phyloP scores from a whole-genome alignment of 2,329 filamentous ascomycete genomes.

The Fusarium floridanum region DNA sequence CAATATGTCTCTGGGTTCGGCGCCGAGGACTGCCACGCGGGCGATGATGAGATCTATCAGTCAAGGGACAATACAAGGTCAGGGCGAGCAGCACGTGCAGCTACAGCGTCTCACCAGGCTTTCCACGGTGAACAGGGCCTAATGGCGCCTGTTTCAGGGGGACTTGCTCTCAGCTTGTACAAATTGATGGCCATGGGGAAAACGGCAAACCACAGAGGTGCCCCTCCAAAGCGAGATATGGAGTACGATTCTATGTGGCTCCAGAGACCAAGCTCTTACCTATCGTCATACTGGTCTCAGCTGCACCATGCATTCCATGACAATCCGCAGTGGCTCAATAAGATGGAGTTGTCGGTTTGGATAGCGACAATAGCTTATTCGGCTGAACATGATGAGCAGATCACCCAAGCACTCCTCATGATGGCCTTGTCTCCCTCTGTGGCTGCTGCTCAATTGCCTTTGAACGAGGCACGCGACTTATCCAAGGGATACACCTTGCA shows the following conservation, averaged over 20 bases:
- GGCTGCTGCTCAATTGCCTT: too few species aligned
- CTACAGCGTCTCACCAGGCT: not conserved
- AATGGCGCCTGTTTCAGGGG: not conserved
- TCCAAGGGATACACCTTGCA: too few species aligned
- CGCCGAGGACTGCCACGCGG: constrained; percentile 29
- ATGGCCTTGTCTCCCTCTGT: too few species aligned
- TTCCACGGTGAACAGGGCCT: too few species aligned
- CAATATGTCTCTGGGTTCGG: constrained; percentile 33
- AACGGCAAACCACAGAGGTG: not conserved
- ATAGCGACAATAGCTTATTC: not conserved
- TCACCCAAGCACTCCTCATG: not conserved
- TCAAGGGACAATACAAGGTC: constrained; percentile 1
- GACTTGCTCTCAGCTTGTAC: constrained; percentile 1
- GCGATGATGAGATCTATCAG: constrained; percentile 21
- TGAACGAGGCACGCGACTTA: too few species aligned
- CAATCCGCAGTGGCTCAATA: constrained; percentile 28
- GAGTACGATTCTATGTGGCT: constrained; percentile 37
- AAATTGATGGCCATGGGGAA: not conserved
- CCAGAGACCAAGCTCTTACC: not conserved
- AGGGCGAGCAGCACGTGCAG: not conserved
- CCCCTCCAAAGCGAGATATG: not conserved
- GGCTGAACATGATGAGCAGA: not conserved
- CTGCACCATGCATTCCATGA: constrained; percentile 29
- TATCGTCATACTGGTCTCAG: constrained; percentile 30
- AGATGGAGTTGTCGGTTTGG: constrained; percentile 17